Evolutionary conservation across 1,284 basidiomycete genomes (phyloP), one percentile per base, ranked within the genome.

Genomic region (Pseudozyma tsukubaensis): DNA sequence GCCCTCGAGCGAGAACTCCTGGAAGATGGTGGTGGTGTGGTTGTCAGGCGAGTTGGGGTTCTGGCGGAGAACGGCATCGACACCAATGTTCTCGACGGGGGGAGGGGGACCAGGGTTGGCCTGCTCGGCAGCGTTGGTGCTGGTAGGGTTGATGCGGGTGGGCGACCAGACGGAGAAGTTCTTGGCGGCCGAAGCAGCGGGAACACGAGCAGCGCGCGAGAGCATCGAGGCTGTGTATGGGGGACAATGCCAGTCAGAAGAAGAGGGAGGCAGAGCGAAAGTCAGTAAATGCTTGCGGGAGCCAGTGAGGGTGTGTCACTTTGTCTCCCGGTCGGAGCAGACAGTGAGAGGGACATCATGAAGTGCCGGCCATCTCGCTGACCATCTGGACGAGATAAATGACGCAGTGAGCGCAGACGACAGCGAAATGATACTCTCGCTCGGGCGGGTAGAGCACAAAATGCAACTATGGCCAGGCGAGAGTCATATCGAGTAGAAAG

Each of bases 1-100:
- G 76, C 90, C 90, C n/a, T 86, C 86, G 43, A 94, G 88, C 11
- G 89, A 88, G 86, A 94, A 93, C 79, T 92, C 92, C 63, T 90
- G 86, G 79, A 88, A 90, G 75, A 92, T 87, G 48, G 81, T 82
- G 32, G 79, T 83, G 34, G 77, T 81, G 75, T 83, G 79, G 60
- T 77, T 75, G 60, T 82, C 72, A 42, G 69, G 62, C 49, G 72
- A 57, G 68, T 70, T 71, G 57, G 78, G 70, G 66, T 78, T 82
- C 53, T 72, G 58, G 34, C 78, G 78, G 9, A 83, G 72, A 34
- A 82, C 75, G 32, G 81, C 81, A 45, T 82, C 77, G 50, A 83
- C 81, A 71, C 81, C 80, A 45, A 83, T 79, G 68, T 83, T 83
- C 63, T 79, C 78, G 32, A 73, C 58, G 24, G 81, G 76, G n/a